A percentile compares a stretch with the other conserved stretches of the same genome.
Conservation (phyloP, 768 basidiomycete species). For the Naganishia antarctica region DNA sequence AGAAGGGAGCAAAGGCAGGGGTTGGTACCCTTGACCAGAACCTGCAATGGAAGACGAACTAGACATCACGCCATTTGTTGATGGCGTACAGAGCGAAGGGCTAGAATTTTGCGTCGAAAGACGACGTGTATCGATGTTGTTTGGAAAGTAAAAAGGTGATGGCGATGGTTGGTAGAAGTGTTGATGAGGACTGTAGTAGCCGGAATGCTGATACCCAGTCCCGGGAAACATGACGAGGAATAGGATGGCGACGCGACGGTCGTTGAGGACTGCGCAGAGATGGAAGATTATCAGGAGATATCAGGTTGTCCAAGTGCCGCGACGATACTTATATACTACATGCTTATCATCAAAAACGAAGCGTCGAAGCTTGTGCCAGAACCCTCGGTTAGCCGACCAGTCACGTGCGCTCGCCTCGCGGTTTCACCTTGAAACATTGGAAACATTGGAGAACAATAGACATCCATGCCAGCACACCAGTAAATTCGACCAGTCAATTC, state of each 20-base stretch:
- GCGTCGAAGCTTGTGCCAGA: background rate
- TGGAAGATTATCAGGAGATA: background rate
- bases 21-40: background rate
- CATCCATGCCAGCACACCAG: no score
- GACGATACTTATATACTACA: no score
- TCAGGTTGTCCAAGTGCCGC: no score
- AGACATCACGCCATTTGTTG: background rate
- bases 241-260: background rate
- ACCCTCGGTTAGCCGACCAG: no score
- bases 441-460: no score
- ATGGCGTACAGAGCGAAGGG: background rate
- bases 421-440: no score
- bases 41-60: background rate
- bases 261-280: background rate
- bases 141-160: background rate
- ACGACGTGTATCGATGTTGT: background rate
- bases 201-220: background rate
- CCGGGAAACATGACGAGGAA: conserved; percentile 7
- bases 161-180: background rate
- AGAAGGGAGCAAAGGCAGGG: conserved; percentile 5
- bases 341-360: background rate
- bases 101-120: background rate
- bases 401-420: no score
- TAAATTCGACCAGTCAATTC: no score
- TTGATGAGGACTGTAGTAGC: background rate